Percentiles rank a stretch among this genome's conserved stretches.
Evolutionary conservation across 139 green algal genomes (phyloP).

Genomic region (Ostreobium quekettii): DNA sequence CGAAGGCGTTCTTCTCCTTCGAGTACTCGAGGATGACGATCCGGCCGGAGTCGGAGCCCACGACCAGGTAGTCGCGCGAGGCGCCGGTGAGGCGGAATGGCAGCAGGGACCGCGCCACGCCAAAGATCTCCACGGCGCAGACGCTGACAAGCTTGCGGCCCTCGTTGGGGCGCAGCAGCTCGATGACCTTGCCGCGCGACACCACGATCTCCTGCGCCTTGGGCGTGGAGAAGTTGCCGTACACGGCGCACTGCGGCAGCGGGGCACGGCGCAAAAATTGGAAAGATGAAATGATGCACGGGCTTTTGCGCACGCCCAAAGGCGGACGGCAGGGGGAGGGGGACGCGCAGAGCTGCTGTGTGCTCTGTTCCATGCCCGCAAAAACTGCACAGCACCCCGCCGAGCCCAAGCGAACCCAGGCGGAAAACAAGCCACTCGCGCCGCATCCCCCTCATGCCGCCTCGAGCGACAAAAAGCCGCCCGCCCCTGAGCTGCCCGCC

Average conservation of each 20-base stretch:
- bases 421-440: no score
- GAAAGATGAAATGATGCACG: neutral
- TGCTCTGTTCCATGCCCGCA: no score
- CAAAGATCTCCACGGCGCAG: conserved; percentile 73
- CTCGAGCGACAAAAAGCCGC: no score
- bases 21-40: conserved; percentile 93
- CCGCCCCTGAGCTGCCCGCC: no score
- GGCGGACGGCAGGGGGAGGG: no score
- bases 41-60: conserved; percentile 86
- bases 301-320: neutral
- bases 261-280: neutral
- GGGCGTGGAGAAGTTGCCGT: conserved; percentile 89
- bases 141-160: conserved; percentile 58
- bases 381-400: no score
- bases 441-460: no score
- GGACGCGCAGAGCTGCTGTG: no score
- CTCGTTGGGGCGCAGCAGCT: conserved; percentile 91
- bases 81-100: conserved; percentile 85
- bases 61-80: conserved; percentile 77
- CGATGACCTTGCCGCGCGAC: conserved; percentile 77
- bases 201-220: conserved; percentile 96
- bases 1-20: conserved; percentile 74
- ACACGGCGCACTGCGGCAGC: conserved; percentile 80
- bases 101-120: conserved; percentile 73
- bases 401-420: no score